Evolutionary conservation across 2,329 filamentous ascomycete species (phyloP), one percentile per base, ranked within the genome.

Genomic region (Epichloe sp.): DNA sequence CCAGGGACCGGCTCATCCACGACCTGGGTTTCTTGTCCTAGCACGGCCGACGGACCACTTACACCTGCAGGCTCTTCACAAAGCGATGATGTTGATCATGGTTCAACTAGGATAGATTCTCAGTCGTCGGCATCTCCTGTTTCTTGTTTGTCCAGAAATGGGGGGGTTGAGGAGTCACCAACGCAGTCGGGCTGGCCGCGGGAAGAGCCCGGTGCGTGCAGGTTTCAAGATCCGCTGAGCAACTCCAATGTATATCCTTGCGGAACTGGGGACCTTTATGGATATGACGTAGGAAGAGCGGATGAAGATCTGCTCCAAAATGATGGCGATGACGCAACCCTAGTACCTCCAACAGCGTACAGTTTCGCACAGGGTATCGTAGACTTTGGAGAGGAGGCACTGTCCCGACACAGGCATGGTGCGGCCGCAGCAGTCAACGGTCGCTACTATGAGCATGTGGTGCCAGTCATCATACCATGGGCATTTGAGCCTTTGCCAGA

Each of bases 401-500:
- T 45, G 4, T 17, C 23, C 11, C 5, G 36, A 40, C 43, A 36
- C 23, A 50, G 17, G 5, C 36, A 34, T 17, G 10, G n/a, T 37
- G 17, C 31, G n/a, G 15, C 12, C 10, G 19, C 35, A 14, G 44
- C 43, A 8, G 48, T 38, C 46, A 40, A 44, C n/a, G 35, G 37
- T 37, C 47, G 40, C 43, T 80, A 80, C 2, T 90, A 90, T 60
- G 90, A 90, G 65, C 74, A 76, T 12, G 77, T 83, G 0, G 82
- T 89, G 0, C 70, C 77, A 1, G 82, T 90, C 55, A 67, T 66
- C 37, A 76, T 77, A 46, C 71, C 74, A 21, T 66, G 66, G 48
- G 68, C 65, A n/a, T 63, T 77, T 10, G 71, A 74, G 49, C 72
- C 72, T 3, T 62, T 79, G 42, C 74, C 74, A 5, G 55, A 59